Evolutionary conservation across 1,284 basidiomycete species (phyloP), one percentile per base, ranked within the genome.

Genomic region (Cerrena zonata): DNA sequence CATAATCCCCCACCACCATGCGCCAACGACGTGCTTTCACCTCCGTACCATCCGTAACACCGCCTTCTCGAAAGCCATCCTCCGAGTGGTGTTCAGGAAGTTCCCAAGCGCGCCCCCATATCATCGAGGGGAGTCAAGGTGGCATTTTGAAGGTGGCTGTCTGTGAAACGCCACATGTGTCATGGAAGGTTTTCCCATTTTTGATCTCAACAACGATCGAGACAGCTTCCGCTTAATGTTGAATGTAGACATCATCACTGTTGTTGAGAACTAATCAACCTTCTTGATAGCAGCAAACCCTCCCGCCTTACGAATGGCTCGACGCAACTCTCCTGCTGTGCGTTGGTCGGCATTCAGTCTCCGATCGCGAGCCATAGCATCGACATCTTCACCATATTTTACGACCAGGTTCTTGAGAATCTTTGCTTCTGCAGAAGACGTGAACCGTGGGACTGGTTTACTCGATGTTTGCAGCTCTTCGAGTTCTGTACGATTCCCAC

Each of bases 341-440:
- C 87, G 84, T 70, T 98, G 95, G 69, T 85, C 86, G 21, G 80
- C 70, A 64, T 99, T 98, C 54, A 88, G 67, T 66, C 77, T 85
- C 56, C 81, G 71, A 70, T 98, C 94, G 56, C 75, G 76, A 10
- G 84, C 82, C 92, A 96, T 96, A 37, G 69, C 74, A 23, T 81
- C 78, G 18, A 84, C 70, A 69, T 98, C 87, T 36, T 76, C 71
- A 0, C 85, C 88, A 69, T 98, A 76, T 65, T 80, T 86, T 37
- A 68, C 65, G 10, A 92, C 80, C 27, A 98, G 76, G 36, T 77
- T 70, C 45, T 68, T 66, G 36, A 99, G 75, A 73, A 86, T 91
- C 37, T 69, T 70, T 40, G 71, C 64, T 69, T 97, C 93, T 2
- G 85, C 84, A 10, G 65, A 61, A 13, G 91, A 92, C 23, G 85